Percentiles rank a stretch among this genome's conserved stretches.
Conservation (phyloP, 768 basidiomycete species). For the Clathrus columnatus region DNA sequence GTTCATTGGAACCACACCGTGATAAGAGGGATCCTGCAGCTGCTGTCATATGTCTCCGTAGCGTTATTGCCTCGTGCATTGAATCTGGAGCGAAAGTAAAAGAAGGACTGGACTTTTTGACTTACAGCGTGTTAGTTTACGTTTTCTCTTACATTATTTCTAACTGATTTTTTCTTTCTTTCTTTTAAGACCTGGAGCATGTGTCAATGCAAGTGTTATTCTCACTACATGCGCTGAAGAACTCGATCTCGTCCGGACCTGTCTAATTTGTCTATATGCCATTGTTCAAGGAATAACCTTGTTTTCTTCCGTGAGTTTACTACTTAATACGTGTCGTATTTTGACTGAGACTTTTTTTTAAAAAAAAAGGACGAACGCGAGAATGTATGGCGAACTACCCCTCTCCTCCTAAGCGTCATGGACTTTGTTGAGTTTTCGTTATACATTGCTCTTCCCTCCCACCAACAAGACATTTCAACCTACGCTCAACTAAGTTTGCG, state of each 20-base stretch:
- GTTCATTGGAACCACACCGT: not conserved
- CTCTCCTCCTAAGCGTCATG: not conserved
- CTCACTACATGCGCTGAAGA: not conserved
- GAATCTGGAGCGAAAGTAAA: not conserved
- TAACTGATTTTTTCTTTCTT: not conserved
- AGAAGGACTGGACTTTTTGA: constrained; percentile 1
- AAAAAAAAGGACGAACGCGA: constrained; percentile 1
- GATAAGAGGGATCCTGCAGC: constrained; percentile 1
- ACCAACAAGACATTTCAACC: not conserved
- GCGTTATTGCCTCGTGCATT: constrained; percentile 2
- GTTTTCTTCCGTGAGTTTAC: not conserved
- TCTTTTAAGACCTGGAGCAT: not conserved
- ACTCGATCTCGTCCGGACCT: not conserved
- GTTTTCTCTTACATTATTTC: not conserved
- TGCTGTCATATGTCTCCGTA: not conserved
- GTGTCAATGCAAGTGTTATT: not conserved
- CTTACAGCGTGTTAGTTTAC: not conserved
- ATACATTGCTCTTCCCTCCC: not conserved
- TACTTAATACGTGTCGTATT: not conserved
- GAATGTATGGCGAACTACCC: constrained; percentile 6
- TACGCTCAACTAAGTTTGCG: constrained; percentile 1
- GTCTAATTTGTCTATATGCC: not conserved
- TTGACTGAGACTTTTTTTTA: not conserved
- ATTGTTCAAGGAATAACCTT: not conserved
- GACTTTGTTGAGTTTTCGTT: not conserved